Percentiles rank a stretch among this genome's conserved stretches.
These are phyloP conservation scores for Cephaloascus fragrans DNA, from an alignment of 805 yeast species.

Conservation along the genomic window DNA sequence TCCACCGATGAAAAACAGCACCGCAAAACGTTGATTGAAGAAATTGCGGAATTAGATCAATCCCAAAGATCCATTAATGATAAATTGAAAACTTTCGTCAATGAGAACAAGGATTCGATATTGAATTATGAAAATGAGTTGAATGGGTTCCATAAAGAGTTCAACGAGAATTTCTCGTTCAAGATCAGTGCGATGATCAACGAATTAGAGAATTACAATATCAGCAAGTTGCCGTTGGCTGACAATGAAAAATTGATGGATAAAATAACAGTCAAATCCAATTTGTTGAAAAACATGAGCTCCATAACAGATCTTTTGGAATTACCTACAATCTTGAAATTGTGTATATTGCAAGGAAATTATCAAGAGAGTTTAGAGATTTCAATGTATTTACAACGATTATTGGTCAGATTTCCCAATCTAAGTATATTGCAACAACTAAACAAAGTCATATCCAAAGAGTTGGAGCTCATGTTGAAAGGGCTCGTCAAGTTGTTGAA, in stretches of 20 bases:
- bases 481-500: conserved; percentile 61
- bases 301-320: conserved; percentile 71
- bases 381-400: conserved; percentile 60
- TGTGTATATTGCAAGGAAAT: conserved; percentile 81
- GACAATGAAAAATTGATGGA: conserved; percentile 10
- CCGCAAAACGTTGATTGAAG: conserved; percentile 43
- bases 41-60: conserved; percentile 64
- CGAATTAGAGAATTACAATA: neutral
- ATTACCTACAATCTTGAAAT: conserved; percentile 69
- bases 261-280: conserved; percentile 14
- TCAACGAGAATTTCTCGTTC: conserved; percentile 16
- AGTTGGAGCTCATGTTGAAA: conserved; percentile 54
- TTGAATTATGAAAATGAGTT: conserved; percentile 27
- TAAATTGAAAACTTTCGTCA: conserved; percentile 29
- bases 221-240: neutral
- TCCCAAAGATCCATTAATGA: conserved; percentile 37
- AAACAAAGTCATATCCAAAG: conserved; percentile 40
- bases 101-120: conserved; percentile 34
- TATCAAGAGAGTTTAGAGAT: conserved; percentile 87
- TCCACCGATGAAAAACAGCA: conserved; percentile 10
- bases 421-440: conserved; percentile 41
- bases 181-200: neutral
- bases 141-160: conserved; percentile 19
- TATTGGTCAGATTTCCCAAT: conserved; percentile 61
- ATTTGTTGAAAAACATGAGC: conserved; percentile 53